Conservation (phyloP, 2,329 filamentous ascomycete species). For the Bertia moriformis region DNA sequence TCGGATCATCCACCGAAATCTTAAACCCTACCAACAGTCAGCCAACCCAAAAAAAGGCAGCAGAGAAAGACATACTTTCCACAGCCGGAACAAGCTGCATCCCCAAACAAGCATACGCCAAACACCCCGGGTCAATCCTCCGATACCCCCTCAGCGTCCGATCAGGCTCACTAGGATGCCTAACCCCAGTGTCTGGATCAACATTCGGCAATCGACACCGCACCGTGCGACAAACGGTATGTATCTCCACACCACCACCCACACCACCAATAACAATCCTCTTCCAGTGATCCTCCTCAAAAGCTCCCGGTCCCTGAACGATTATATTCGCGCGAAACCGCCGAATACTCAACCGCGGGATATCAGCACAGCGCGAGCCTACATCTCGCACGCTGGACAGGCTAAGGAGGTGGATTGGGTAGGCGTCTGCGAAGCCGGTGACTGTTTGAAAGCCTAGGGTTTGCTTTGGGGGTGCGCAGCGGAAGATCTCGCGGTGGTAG, state of each 20-base stretch:
- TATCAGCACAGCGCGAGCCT: constrained; percentile 20
- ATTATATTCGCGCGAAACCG: constrained; percentile 44
- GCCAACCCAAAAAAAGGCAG: neutral
- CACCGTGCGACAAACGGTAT: constrained; percentile 40
- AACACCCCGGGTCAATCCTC: constrained; percentile 31
- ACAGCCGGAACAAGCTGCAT: constrained; percentile 29
- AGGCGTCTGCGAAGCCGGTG: constrained; percentile 42
- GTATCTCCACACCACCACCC: constrained; percentile 12
- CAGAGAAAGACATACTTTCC: constrained; percentile 8
- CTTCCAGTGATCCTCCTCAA: constrained; percentile 42
- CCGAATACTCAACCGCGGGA: constrained; percentile 28
- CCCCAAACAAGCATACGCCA: constrained; percentile 30
- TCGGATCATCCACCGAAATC: constrained; percentile 18
- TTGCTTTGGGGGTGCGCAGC: constrained; percentile 33
- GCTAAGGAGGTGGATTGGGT: constrained; percentile 39
- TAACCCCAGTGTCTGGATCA: constrained; percentile 34
- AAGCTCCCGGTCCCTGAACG: constrained; percentile 32
- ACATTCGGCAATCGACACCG: constrained; percentile 44
- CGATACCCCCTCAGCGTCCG: constrained; percentile 30
- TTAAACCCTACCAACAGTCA: constrained; percentile 1
- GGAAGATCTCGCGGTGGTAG: constrained; percentile 30
- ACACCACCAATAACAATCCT: constrained; percentile 24
- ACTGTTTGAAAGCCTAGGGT: constrained; percentile 33
- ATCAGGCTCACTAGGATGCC: constrained; percentile 29
- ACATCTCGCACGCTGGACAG: constrained; percentile 36